Conservation (phyloP, 2,329 filamentous ascomycete genomes). For the Stylonectria norvegica region DNA sequence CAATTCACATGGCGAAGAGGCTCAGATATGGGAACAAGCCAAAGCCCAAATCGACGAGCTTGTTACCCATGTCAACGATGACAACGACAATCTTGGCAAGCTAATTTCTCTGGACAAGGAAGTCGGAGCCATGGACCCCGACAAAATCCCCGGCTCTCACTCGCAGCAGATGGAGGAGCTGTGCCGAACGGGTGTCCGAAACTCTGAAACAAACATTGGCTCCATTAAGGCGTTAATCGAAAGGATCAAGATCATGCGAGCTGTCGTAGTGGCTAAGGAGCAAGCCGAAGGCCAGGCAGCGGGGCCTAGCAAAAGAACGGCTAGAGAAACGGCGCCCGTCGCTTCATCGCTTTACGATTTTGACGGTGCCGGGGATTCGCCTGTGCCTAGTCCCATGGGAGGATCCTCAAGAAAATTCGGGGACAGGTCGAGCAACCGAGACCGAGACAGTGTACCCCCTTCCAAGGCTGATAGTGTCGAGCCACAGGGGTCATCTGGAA, state of each 20-base stretch:
- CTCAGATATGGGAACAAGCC: conserved; percentile 41
- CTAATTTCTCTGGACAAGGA: conserved; percentile 41
- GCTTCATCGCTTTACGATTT: conserved; percentile 43
- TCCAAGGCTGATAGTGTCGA: conserved; percentile 57
- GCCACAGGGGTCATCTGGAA: conserved; percentile 43
- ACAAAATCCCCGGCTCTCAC: conserved; percentile 36
- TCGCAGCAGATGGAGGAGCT: conserved; percentile 43
- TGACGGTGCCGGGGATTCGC: conserved; percentile 43
- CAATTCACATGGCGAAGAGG: conserved; percentile 42
- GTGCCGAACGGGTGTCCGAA: conserved; percentile 41
- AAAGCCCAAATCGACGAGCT: conserved; percentile 40
- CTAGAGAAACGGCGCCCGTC: conserved; percentile 24
- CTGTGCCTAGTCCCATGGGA: conserved; percentile 43
- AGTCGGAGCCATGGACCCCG: conserved; percentile 37
- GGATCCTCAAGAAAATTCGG: conserved; percentile 35
- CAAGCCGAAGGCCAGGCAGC: conserved; percentile 34
- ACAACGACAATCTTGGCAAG: conserved; percentile 40
- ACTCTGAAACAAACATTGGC: conserved; percentile 37
- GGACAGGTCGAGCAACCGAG: conserved; percentile 37
- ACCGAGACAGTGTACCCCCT: conserved; percentile 52
- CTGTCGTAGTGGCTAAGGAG: conserved; percentile 43
- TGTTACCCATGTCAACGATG: conserved; percentile 39
- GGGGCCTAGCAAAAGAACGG: conserved; percentile 29
- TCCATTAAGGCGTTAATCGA: conserved; percentile 39
- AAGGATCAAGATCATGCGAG: conserved; percentile 41